A percentile compares a stretch with the other conserved stretches of the same genome.
These are phyloP conservation scores for Starmerella floris DNA, from an alignment of 805 yeast species.

Conservation along the genomic window DNA sequence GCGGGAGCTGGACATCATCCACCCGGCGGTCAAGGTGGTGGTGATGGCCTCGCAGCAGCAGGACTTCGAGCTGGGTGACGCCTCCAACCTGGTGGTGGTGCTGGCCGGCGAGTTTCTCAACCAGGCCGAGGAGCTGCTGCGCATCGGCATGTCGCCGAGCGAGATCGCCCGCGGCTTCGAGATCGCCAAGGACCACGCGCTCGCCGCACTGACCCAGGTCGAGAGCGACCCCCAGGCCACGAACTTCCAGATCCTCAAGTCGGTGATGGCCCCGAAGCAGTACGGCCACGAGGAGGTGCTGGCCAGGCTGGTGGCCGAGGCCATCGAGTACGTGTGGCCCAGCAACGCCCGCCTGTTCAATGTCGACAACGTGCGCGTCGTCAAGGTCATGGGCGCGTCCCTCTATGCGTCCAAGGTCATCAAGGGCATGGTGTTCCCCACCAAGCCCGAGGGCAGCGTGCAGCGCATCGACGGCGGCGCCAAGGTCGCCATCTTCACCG, in stretches of 20 bases:
- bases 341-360: slow-evolving; percentile 51
- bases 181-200: slow-evolving; percentile 66
- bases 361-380: slow-evolving; percentile 88
- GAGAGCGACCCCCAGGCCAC: slow-evolving; percentile 40
- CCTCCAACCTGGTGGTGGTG: slow-evolving; percentile 79
- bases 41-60: slow-evolving; percentile 97
- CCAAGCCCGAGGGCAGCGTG: slow-evolving; percentile 89
- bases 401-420: slow-evolving; percentile 62
- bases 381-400: slow-evolving; percentile 88
- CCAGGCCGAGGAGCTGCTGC: slow-evolving; percentile 71
- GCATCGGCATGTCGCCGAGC: slow-evolving; percentile 76
- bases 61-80: slow-evolving; percentile 94
- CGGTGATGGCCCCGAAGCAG: slow-evolving; percentile 81
- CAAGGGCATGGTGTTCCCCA: slow-evolving; percentile 95
- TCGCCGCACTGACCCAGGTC: slow-evolving; percentile 44
- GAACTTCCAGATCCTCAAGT: slow-evolving; percentile 8
- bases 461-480: slow-evolving; percentile 48
- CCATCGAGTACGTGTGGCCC: slow-evolving; percentile 67
- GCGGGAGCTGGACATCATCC: slow-evolving; percentile 83
- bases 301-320: slow-evolving; percentile 68
- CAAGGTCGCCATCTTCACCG: slow-evolving; percentile 83
- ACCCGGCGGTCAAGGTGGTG: slow-evolving; percentile 90
- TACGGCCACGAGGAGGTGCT: slow-evolving; percentile 74
- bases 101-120: slow-evolving; percentile 86
- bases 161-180: slow-evolving; percentile 90